A percentile compares a stretch with the other conserved stretches of the same genome.
phyloP scores from a whole-genome alignment of 371 early-diverging fungal species.

The Mucor mucedo region DNA sequence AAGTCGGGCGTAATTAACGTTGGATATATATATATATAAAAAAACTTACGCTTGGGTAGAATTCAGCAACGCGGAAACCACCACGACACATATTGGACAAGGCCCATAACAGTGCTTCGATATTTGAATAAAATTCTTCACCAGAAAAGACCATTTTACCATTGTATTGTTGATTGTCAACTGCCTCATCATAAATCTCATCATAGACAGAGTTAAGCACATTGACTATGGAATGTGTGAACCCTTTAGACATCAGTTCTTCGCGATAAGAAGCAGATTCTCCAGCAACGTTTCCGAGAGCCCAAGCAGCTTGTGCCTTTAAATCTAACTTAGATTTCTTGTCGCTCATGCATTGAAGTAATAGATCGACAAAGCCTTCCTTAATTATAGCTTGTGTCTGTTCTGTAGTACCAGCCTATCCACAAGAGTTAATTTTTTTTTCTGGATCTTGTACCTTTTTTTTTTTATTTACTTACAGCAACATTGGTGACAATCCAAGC shows the following conservation, averaged over 20 bases:
- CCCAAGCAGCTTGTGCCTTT: slow-evolving; percentile 58
- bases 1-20: not conserved
- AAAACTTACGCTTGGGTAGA: slow-evolving; percentile 36
- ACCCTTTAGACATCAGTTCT: slow-evolving; percentile 30
- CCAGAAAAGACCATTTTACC: slow-evolving; percentile 27
- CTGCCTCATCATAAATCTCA: slow-evolving; percentile 13
- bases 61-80: slow-evolving; percentile 44
- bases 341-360: slow-evolving; percentile 31
- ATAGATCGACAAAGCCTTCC: slow-evolving; percentile 48
- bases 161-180: not conserved
- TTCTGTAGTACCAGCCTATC: slow-evolving; percentile 59
- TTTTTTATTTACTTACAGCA: slow-evolving; percentile 45
- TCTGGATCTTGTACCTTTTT: no score
- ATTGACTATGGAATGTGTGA: slow-evolving; percentile 20
- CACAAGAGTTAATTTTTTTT: slow-evolving; percentile 1
- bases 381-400: slow-evolving; percentile 55
- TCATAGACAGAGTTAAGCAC: slow-evolving; percentile 22
- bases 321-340: slow-evolving; percentile 22
- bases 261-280: slow-evolving; percentile 46
- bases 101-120: slow-evolving; percentile 48
- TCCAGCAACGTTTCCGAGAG: slow-evolving; percentile 56
- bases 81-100: slow-evolving; percentile 56
- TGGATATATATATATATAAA: not conserved
- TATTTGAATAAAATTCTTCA: slow-evolving; percentile 31
- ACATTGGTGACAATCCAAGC: slow-evolving; percentile 69